Percentiles rank a stretch among this genome's conserved stretches.
These are phyloP conservation scores for Rhodotorula glutinis DNA, from an alignment of 1,284 basidiomycete genomes.

Conservation along the genomic window DNA sequence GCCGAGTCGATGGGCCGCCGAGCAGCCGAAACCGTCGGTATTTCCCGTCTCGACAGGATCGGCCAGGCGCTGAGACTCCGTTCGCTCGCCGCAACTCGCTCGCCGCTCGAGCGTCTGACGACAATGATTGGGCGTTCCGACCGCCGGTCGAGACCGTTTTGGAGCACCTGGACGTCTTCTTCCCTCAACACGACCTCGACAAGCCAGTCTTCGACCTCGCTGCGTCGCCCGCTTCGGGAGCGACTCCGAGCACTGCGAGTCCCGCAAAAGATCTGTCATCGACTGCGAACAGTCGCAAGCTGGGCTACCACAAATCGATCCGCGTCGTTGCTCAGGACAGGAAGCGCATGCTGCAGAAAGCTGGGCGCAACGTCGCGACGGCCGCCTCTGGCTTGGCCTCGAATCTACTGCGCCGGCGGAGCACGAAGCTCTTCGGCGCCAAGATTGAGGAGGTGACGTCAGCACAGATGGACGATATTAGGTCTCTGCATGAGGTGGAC, in stretches of 20 bases:
- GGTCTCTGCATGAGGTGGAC: conserved; percentile 45
- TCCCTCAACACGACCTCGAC: conserved; percentile 94
- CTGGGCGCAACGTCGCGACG: conserved; percentile 53
- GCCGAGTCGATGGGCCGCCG: background rate
- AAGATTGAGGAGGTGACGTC: conserved; percentile 89
- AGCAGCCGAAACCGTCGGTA: background rate
- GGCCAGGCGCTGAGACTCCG: conserved; percentile 9
- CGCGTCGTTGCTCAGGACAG: conserved; percentile 75
- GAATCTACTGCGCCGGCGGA: conserved; percentile 66
- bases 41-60: background rate
- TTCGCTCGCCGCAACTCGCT: conserved; percentile 34
- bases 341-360: conserved; percentile 45
- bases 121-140: conserved; percentile 59
- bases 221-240: conserved; percentile 62
- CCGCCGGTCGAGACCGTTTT: conserved; percentile 92
- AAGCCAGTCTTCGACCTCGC: conserved; percentile 84
- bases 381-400: conserved; percentile 46
- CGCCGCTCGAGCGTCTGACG: conserved; percentile 28
- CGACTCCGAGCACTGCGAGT: conserved; percentile 48
- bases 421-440: conserved; percentile 95
- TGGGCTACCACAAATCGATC: conserved; percentile 77
- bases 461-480: conserved; percentile 50
- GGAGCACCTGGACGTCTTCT: conserved; percentile 89
- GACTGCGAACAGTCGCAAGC: conserved; percentile 41
- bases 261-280: conserved; percentile 21